Percentiles rank a stretch among this genome's conserved stretches.
Conservation (phyloP, 202 grass and related monocot species). For the Hordeum pubiflorum region DNA sequence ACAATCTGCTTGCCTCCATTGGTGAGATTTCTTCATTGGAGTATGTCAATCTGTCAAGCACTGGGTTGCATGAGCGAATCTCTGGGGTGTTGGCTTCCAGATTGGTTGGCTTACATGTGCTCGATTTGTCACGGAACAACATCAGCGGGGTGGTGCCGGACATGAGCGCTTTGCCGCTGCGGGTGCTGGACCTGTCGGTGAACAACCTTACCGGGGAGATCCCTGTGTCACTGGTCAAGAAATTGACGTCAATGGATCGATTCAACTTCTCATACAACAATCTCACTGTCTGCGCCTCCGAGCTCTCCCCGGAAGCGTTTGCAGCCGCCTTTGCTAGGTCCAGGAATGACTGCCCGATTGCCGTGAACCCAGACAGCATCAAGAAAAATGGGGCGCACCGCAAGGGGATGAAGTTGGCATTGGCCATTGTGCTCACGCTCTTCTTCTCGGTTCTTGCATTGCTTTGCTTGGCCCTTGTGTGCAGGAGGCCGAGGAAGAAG, state of each 20-base stretch:
- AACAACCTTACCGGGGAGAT: slow-evolving; percentile 95
- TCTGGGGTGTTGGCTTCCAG: slow-evolving; percentile 35
- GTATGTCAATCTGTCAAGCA: slow-evolving; percentile 87
- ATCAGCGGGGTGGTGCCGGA: slow-evolving; percentile 60
- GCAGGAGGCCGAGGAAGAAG: slow-evolving; percentile 44
- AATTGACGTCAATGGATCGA: slow-evolving; percentile 40
- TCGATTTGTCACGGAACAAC: slow-evolving; percentile 84
- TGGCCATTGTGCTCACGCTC: slow-evolving; percentile 51
- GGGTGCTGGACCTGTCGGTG: slow-evolving; percentile 65
- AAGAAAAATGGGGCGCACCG: slow-evolving; percentile 25
- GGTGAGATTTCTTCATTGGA: slow-evolving; percentile 48
- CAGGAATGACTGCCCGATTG: slow-evolving; percentile 80
- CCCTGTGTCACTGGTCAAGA: slow-evolving; percentile 62
- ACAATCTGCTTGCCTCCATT: slow-evolving; percentile 36
- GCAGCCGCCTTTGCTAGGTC: slow-evolving; percentile 62
- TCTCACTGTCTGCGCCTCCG: slow-evolving; percentile 69
- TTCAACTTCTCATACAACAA: slow-evolving; percentile 99
- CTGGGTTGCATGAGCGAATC: slow-evolving; percentile 52
- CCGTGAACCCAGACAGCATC: slow-evolving; percentile 56
- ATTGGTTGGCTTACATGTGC: slow-evolving; percentile 54
- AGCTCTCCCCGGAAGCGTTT: slow-evolving; percentile 48
- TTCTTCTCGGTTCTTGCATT: slow-evolving; percentile 51
- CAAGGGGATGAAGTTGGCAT: slow-evolving; percentile 43
- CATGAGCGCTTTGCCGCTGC: slow-evolving; percentile 40
- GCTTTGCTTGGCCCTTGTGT: slow-evolving; percentile 49